These are phyloP conservation scores for Pestalotiopsis sp. DNA, from an alignment of 2,329 filamentous ascomycete genomes.

Conservation along the genomic window DNA sequence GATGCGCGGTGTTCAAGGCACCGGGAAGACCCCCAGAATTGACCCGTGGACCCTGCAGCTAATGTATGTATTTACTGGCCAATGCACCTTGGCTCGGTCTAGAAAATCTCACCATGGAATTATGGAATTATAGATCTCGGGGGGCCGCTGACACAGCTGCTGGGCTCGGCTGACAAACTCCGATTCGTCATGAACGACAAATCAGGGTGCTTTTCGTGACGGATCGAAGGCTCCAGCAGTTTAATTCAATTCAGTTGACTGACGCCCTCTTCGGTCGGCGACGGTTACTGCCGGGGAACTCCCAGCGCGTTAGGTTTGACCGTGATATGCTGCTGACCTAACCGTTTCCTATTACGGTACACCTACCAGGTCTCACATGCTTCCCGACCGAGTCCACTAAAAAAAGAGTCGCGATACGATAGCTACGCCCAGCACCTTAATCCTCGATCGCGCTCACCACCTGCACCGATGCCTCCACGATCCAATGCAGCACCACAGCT, in stretches of 20 bases:
- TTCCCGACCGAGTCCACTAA: background rate
- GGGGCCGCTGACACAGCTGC: slow-evolving; percentile 10
- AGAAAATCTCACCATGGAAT: background rate
- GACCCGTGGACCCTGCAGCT: background rate
- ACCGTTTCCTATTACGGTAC: background rate
- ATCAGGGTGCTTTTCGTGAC: background rate
- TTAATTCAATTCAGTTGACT: background rate
- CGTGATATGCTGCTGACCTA: background rate
- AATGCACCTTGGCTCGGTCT: background rate
- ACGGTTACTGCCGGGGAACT: background rate
- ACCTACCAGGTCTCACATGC: background rate
- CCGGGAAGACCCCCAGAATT: background rate
- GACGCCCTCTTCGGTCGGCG: background rate
- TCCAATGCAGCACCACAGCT: slow-evolving; percentile 14
- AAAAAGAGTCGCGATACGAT: background rate
- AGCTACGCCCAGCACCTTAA: background rate
- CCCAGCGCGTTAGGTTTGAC: background rate
- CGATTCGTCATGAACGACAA: slow-evolving; percentile 9
- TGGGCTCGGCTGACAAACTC: slow-evolving; percentile 11
- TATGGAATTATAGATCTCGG: too few relatives aligned
- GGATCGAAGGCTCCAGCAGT: background rate
- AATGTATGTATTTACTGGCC: background rate
- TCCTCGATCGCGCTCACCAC: background rate
- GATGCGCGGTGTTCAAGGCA: background rate
- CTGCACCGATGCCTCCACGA: slow-evolving; percentile 19